phyloP scores from a whole-genome alignment of 352 stramenopile genomes.

The Thraustochytrium sp. region DNA sequence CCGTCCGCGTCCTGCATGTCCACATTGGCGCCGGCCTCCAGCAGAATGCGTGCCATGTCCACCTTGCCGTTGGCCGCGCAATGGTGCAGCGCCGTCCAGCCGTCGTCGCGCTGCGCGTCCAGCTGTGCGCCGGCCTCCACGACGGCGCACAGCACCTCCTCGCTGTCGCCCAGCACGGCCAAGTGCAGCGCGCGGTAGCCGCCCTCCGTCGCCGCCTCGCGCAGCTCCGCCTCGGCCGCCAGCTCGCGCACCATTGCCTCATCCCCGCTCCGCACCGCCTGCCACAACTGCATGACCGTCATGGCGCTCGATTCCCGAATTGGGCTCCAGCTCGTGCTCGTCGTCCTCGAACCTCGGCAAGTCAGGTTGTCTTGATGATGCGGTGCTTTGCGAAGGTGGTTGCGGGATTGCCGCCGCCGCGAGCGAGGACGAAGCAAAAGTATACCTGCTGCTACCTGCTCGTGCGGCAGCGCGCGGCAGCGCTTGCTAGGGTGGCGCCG shows the following conservation, averaged over 20 bases:
- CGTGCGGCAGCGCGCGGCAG: no score
- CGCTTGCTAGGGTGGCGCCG: no score
- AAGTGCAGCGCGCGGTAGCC: neutral
- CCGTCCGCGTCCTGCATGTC: neutral
- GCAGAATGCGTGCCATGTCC: neutral
- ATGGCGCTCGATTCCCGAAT: no score
- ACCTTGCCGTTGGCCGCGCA: neutral
- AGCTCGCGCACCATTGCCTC: neutral
- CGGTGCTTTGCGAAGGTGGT: neutral
- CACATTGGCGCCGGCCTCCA: neutral
- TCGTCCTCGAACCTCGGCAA: neutral
- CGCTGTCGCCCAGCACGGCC: neutral
- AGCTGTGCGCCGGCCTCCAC: neutral
- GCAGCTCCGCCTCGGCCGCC: neutral
- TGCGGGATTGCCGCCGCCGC: no score
- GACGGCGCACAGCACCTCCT: neutral
- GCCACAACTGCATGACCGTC: neutral
- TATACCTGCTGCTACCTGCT: no score
- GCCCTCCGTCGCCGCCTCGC: neutral
- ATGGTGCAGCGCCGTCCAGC: neutral
- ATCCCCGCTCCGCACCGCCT: neutral
- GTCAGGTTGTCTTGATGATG: neutral
- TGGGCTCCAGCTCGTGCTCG: no score
- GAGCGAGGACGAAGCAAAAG: no score
- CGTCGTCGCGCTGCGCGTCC: neutral